Percentiles rank a stretch among this genome's conserved stretches.
Conservation (phyloP, 768 basidiomycete species). For the Naematelia aurantialba region DNA sequence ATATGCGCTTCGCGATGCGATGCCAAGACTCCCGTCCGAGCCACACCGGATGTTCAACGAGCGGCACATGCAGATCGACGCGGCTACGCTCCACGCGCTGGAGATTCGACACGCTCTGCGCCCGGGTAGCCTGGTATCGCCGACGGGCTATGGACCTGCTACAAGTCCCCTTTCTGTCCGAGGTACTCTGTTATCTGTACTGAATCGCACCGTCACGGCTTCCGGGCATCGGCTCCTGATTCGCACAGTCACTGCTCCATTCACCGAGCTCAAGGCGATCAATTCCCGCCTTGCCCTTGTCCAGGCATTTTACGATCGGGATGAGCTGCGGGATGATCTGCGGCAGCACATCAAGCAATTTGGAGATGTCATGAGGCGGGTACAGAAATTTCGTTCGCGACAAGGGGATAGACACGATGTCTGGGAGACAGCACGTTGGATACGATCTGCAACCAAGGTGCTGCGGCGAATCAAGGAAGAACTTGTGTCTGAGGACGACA, state of each 20-base stretch:
- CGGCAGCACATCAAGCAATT: slow-evolving; percentile 25
- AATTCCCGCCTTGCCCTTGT: slow-evolving; percentile 39
- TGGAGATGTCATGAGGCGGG: slow-evolving; percentile 42
- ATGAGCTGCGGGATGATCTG: slow-evolving; percentile 39
- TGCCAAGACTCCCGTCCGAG: slow-evolving; percentile 28
- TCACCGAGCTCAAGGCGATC: slow-evolving; percentile 32
- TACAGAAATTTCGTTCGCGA: slow-evolving; percentile 40
- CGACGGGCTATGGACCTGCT: not conserved
- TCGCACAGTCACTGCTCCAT: slow-evolving; percentile 43
- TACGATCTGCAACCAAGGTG: slow-evolving; percentile 28
- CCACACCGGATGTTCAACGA: slow-evolving; percentile 30
- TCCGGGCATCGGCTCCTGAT: slow-evolving; percentile 45
- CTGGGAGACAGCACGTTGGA: slow-evolving; percentile 38
- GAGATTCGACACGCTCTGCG: slow-evolving; percentile 47
- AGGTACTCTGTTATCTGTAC: slow-evolving; percentile 46
- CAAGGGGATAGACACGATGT: slow-evolving; percentile 40
- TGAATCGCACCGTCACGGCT: slow-evolving; percentile 39
- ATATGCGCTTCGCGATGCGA: slow-evolving; percentile 42
- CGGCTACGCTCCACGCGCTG: slow-evolving; percentile 46
- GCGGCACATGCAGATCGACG: slow-evolving; percentile 47
- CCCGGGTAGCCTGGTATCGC: slow-evolving; percentile 18
- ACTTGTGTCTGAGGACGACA: slow-evolving; percentile 9
- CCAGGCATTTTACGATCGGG: slow-evolving; percentile 35
- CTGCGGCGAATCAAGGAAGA: slow-evolving; percentile 20
- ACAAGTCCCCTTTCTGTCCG: slow-evolving; percentile 32